phyloP scores from a whole-genome alignment of 306 rosid genomes.

The Potentilla sterilis region DNA sequence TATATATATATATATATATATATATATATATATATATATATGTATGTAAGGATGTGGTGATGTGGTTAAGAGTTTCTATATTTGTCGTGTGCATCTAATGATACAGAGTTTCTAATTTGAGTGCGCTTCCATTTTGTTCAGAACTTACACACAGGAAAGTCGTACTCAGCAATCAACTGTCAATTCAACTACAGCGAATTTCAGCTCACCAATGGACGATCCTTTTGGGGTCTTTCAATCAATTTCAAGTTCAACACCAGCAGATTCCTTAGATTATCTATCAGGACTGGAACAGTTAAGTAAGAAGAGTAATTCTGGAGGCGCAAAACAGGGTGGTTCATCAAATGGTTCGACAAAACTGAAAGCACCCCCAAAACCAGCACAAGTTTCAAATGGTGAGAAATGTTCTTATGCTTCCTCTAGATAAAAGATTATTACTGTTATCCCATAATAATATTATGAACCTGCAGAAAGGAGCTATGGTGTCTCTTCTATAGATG shows the following conservation, averaged over 20 bases:
- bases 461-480: slow-evolving; percentile 49
- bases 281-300: slow-evolving; percentile 46
- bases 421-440: slow-evolving; percentile 19
- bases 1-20: too few relatives aligned
- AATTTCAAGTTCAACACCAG: slow-evolving; percentile 40
- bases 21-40: too few relatives aligned
- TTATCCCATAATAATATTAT: slow-evolving; percentile 16
- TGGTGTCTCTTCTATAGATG: slow-evolving; percentile 58
- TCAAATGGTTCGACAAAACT: slow-evolving; percentile 38
- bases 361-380: slow-evolving; percentile 66
- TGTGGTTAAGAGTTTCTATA: not conserved
- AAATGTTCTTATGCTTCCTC: slow-evolving; percentile 45
- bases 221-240: slow-evolving; percentile 70
- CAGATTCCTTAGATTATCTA: slow-evolving; percentile 41
- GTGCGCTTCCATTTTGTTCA: slow-evolving; percentile 18
- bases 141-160: slow-evolving; percentile 22
- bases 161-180: slow-evolving; percentile 29
- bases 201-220: slow-evolving; percentile 41
- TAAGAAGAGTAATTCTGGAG: slow-evolving; percentile 45
- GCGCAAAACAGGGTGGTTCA: slow-evolving; percentile 32
- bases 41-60: not conserved
- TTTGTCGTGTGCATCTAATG: not conserved
- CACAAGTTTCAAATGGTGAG: slow-evolving; percentile 36
- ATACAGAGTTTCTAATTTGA: slow-evolving; percentile 7
- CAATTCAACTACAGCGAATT: slow-evolving; percentile 32